Base-by-base conservation (phyloP, 805 yeast genomes). In the Metschnikowia orientalis region DNA sequence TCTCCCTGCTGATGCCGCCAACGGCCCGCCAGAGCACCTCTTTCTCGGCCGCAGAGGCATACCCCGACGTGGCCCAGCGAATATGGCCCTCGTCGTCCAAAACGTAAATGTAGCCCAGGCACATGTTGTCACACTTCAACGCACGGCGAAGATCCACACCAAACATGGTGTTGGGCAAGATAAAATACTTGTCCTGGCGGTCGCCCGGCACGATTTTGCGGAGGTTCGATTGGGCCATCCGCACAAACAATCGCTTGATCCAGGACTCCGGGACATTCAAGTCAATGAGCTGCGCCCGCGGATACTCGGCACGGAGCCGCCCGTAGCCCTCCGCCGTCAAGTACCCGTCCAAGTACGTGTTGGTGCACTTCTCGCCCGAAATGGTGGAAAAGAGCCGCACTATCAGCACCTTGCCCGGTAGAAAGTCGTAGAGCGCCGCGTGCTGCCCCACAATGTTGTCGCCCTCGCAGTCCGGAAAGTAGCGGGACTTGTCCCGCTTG, bases 1-100 rank as follows among this genome's bases (percentile, higher is more conserved):
- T 23, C 37, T 80, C 89, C 37, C 57, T 69, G 40, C 71, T 71
- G 18, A 84, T 50, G 1, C 83, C 82, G 17, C 61, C 61, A 1
- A 82, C 79, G 21, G 80, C 71, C 46, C 74, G 77, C 84, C 88
- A 81, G 35, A 85, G 56, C 10, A 75, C 61, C 11, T 64, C 63
- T 29, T 64, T 60, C 45, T 92, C 98, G 20, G 71, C 71, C n/a
- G 71, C 76, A 10, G 69, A 68, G 2, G 95, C 81, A 23, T 71
- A 74, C 2, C 97, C 98, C 46, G 94, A 77, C 4, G 87, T 84
- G 15, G 87, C 88, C 97, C 97, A 90, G 47, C 97, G 68, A 34
- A 92, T 81, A 48, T 73, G 79, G 32, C 81, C 80, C 9, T 77
- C 64, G 10, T 66, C 67, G 51, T 92, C 98, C 21, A 92, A 71